Evolutionary conservation across 23 red algal genomes (phyloP).

Genomic region (Agarophyton chilense): DNA sequence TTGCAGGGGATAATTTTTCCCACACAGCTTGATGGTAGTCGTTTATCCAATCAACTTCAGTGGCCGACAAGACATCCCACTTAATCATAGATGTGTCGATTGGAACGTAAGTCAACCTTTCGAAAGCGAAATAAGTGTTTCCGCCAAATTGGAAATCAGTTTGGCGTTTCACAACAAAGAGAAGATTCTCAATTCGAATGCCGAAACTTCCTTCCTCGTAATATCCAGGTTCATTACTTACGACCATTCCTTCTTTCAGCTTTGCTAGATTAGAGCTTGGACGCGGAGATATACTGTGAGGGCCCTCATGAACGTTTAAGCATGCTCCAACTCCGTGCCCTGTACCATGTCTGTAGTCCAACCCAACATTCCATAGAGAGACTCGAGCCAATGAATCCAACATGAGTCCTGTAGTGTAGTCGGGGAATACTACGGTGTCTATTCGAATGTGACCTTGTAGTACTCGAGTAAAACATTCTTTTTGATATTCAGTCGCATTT

Average conservation of each 20-base stretch:
- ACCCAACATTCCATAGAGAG: slow-evolving; percentile 83
- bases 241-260: slow-evolving; percentile 84
- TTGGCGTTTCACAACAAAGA: slow-evolving; percentile 69
- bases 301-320: slow-evolving; percentile 98
- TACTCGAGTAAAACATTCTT: slow-evolving; percentile 79
- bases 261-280: slow-evolving; percentile 54
- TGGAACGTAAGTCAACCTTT: slow-evolving; percentile 86
- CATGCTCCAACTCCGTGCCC: slow-evolving; percentile 96
- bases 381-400: slow-evolving; percentile 87
- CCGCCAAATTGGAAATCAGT: slow-evolving; percentile 79
- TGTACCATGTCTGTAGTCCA: slow-evolving; percentile 98
- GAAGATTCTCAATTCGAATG: slow-evolving; percentile 92
- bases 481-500: slow-evolving; percentile 50
- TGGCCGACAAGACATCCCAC: slow-evolving; percentile 35
- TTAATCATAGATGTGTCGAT: slow-evolving; percentile 78
- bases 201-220: slow-evolving; percentile 92
- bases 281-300: slow-evolving; percentile 84
- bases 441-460: slow-evolving; percentile 91
- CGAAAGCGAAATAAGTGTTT: slow-evolving; percentile 79
- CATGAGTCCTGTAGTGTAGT: slow-evolving; percentile 84
- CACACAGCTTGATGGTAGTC: slow-evolving; percentile 85
- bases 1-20: slow-evolving; percentile 53
- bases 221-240: slow-evolving; percentile 97
- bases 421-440: slow-evolving; percentile 84
- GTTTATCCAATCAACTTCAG: slow-evolving; percentile 90